Conservation (phyloP, 176 grass and related monocot species). For the Carex myosuroides region DNA sequence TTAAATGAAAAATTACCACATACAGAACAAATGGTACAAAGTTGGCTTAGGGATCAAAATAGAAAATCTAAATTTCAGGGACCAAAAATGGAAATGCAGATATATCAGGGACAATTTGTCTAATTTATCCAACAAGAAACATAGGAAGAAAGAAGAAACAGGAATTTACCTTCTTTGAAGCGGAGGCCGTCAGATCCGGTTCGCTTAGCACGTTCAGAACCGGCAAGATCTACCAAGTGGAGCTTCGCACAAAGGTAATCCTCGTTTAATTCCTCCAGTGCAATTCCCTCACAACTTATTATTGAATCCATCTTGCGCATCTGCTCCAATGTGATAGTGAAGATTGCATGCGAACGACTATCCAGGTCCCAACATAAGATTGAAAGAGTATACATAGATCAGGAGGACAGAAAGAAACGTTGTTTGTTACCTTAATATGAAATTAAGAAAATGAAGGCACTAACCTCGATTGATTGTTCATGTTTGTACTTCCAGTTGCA, state of each 20-base stretch:
- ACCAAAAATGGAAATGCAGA: not conserved
- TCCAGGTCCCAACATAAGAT: not conserved
- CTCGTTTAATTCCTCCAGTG: slow-evolving; percentile 72
- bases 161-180: slow-evolving; percentile 86
- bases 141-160: not conserved
- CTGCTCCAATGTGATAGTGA: slow-evolving; percentile 99
- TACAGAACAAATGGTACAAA: not conserved
- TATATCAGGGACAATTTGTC: not conserved
- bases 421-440: not conserved
- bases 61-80: not conserved
- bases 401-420: not conserved
- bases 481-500: slow-evolving; percentile 93
- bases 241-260: slow-evolving; percentile 96
- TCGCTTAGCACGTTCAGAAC: slow-evolving; percentile 89
- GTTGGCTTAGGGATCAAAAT: not conserved
- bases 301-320: slow-evolving; percentile 80
- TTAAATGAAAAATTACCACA: not conserved
- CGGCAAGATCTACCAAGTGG: slow-evolving; percentile 93
- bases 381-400: not conserved
- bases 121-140: not conserved
- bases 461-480: slow-evolving; percentile 99
- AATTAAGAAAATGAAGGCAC: not conserved
- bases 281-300: slow-evolving; percentile 55
- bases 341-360: slow-evolving; percentile 99
- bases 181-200: slow-evolving; percentile 94